phyloP scores from a whole-genome alignment of 2,329 filamentous ascomycete genomes.

The Rhynchosporium agropyri region DNA sequence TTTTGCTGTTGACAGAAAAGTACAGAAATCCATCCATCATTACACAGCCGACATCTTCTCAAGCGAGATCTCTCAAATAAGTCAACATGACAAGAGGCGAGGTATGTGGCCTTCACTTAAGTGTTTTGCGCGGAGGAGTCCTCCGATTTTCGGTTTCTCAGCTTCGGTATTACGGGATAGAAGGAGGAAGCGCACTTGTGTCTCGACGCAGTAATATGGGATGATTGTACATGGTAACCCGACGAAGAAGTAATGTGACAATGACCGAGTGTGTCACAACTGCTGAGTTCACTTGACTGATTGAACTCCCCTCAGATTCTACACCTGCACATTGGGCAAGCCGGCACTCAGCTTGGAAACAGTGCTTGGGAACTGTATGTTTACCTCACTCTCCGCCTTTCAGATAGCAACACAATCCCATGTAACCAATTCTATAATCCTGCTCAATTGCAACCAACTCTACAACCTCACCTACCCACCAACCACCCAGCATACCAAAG shows the following conservation, averaged over 20 bases:
- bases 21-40: neutral
- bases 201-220: neutral
- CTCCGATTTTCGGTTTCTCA: neutral
- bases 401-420: too few relatives aligned
- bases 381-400: slow-evolving; percentile 4
- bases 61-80: neutral
- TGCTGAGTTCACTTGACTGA: neutral
- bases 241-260: neutral
- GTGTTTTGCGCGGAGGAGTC: neutral
- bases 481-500: too few relatives aligned
- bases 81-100: slow-evolving; percentile 39
- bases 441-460: neutral
- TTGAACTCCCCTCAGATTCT: slow-evolving; percentile 55
- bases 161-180: neutral
- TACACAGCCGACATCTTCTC: neutral
- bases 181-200: neutral
- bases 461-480: too few relatives aligned
- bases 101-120: slow-evolving; percentile 29
- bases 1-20: neutral
- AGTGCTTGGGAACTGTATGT: slow-evolving; percentile 70
- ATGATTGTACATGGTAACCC: neutral
- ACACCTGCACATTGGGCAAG: slow-evolving; percentile 70
- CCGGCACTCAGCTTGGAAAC: slow-evolving; percentile 68
- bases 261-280: neutral
- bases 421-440: too few relatives aligned